Conservation (phyloP, 805 yeast genomes). For the Metschnikowia peoriensis region DNA sequence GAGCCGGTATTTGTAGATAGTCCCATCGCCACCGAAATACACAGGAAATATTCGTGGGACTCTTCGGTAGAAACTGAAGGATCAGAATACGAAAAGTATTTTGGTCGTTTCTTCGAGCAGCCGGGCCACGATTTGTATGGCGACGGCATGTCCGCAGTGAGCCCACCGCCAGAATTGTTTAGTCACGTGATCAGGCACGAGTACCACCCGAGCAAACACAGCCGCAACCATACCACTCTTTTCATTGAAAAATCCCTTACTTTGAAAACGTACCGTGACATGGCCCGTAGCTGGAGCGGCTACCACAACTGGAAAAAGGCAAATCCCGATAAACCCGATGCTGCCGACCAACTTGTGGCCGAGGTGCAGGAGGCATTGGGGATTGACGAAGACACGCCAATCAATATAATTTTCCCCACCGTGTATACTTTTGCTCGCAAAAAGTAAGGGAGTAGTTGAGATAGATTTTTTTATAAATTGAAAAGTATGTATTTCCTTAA, state of each 20-base stretch:
- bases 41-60: slow-evolving; percentile 48
- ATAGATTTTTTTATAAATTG: background rate
- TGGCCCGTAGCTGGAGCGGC: slow-evolving; percentile 39
- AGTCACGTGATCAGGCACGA: slow-evolving; percentile 25
- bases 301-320: slow-evolving; percentile 37
- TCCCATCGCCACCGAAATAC: slow-evolving; percentile 55
- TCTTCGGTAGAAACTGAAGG: slow-evolving; percentile 19
- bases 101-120: slow-evolving; percentile 49
- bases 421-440: slow-evolving; percentile 49
- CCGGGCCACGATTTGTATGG: slow-evolving; percentile 46
- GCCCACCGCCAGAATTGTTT: slow-evolving; percentile 27
- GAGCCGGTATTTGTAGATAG: slow-evolving; percentile 61
- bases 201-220: slow-evolving; percentile 27
- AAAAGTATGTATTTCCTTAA: background rate
- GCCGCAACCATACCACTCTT: slow-evolving; percentile 19
- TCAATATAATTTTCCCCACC: slow-evolving; percentile 55
- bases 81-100: slow-evolving; percentile 36
- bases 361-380: slow-evolving; percentile 43
- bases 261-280: slow-evolving; percentile 22
- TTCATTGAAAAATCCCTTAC: slow-evolving; percentile 21
- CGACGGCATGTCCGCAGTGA: slow-evolving; percentile 38
- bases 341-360: slow-evolving; percentile 47
- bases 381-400: slow-evolving; percentile 43
- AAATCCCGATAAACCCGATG: slow-evolving; percentile 39
- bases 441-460: background rate